phyloP scores from a whole-genome alignment of 2,329 filamentous ascomycete genomes.

The Lachnellula occidentalis region DNA sequence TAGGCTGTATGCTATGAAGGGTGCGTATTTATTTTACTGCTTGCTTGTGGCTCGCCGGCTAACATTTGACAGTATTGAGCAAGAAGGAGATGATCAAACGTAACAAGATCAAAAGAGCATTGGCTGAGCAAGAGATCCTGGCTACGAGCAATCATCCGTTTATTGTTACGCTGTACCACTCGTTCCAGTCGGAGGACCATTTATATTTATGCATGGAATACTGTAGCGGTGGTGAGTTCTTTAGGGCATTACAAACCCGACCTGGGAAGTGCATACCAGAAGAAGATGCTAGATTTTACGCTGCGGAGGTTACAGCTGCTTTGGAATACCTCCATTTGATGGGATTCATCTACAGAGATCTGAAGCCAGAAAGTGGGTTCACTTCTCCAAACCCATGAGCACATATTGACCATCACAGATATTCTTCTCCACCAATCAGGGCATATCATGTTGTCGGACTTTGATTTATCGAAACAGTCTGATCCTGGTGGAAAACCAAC shows the following conservation, averaged over 20 bases:
- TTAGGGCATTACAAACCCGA: conserved; percentile 89
- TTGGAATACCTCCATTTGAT: conserved; percentile 96
- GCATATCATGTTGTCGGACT: conserved; percentile 99
- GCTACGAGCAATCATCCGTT: conserved; percentile 99
- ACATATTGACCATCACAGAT: conserved; percentile 52
- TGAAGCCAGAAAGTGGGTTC: conserved; percentile 89
- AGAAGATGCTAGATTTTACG: conserved; percentile 95
- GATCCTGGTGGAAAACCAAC: conserved; percentile 92
- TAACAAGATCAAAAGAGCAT: conserved; percentile 98
- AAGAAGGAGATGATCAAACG: conserved; percentile 99
- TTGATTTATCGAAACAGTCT: conserved; percentile 96
- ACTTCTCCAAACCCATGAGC: conserved; percentile 4
- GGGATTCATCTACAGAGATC: conserved; percentile 97
- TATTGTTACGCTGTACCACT: conserved; percentile 97
- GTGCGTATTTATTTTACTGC: conserved; percentile 45
- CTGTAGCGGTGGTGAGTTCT: conserved; percentile 97
- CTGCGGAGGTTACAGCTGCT: conserved; percentile 92
- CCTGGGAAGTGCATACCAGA: conserved; percentile 97
- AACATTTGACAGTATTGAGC: conserved; percentile 66
- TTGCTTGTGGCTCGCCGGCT: conserved; percentile 10
- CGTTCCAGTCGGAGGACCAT: conserved; percentile 98
- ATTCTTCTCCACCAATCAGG: conserved; percentile 98
- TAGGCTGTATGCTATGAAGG: conserved; percentile 97
- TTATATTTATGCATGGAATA: conserved; percentile 99
- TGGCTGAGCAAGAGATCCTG: conserved; percentile 96